phyloP scores from a whole-genome alignment of 441 rosid genomes.

The Pelargonium australe region DNA sequence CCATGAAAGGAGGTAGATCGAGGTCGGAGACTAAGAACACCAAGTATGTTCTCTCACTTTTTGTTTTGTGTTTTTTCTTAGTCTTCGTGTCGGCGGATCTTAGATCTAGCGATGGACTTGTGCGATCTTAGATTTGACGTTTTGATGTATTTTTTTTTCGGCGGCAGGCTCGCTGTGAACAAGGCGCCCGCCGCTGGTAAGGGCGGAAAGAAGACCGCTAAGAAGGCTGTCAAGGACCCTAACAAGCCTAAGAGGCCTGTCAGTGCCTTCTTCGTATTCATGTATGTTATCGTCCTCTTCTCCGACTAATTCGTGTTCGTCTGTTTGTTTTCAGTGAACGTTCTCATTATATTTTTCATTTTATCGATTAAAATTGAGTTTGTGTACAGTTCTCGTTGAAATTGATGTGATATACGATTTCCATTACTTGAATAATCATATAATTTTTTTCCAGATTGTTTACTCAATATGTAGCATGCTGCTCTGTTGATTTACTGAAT shows the following conservation, averaged over 20 bases:
- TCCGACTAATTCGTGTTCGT: not conserved
- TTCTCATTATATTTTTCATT: not conserved
- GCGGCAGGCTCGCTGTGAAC: conserved; percentile 66
- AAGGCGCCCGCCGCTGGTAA: conserved; percentile 40
- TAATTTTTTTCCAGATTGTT: not conserved
- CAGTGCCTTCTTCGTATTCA: conserved; percentile 98
- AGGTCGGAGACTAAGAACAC: conserved; percentile 60
- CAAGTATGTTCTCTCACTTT: conserved; percentile 38
- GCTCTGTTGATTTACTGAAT: not conserved
- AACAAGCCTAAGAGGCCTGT: conserved; percentile 96
- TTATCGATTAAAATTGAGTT: not conserved
- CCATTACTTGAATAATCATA: not conserved
- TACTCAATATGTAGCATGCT: not conserved
- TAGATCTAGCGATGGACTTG: conserved; percentile 24
- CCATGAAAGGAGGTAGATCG: conserved; percentile 86
- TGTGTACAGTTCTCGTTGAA: not conserved
- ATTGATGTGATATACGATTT: not conserved
- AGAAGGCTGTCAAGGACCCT: conserved; percentile 79
- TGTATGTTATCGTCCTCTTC: conserved; percentile 36
- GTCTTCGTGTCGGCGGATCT: conserved; percentile 11
- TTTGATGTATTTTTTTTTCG: conserved; percentile 14
- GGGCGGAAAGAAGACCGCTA: conserved; percentile 31
- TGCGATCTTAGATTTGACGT: not conserved
- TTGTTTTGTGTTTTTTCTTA: not conserved
- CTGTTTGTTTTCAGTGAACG: conserved; percentile 1